Evolutionary conservation across 2,329 filamentous ascomycete genomes (phyloP), one percentile per base, ranked within the genome.

Genomic region (Periconia sp.): DNA sequence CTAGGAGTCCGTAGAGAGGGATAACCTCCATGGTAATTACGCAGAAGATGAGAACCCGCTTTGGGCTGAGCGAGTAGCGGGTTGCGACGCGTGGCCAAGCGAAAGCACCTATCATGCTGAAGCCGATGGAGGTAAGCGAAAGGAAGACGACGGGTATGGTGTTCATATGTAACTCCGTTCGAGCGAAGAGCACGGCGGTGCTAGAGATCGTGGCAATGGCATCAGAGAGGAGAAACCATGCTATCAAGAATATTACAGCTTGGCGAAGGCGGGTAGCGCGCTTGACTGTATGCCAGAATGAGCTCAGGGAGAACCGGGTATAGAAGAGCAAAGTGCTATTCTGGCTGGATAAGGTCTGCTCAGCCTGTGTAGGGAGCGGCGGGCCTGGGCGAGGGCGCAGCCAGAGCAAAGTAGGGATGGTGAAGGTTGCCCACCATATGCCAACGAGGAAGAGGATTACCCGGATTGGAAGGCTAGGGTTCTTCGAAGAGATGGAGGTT

Each of bases 161-260:
- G 52, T 85, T 81, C 90, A 97, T 96, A 56, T 89, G 82, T 11
- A 97, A 77, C 63, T 92, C 83, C 0, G 91, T 96, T 70, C 95
- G 95, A 16, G 91, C 92, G 65, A 95, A 96, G 8, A 97, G 77
- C 19, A 96, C 89, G 1, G 92, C 92, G 0, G 92, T 96, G n/a
- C 89, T 92, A 17, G 89, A 92, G 1, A 95, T 91, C 0, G 92
- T 96, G 3, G 92, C 92, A 47, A 96, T 88, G 17, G 89, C 89
- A 61, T 97, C 92, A 2, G 89, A 95, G 2, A 96, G 79, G 11
- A 96, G 78, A 63, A 97, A 96, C 92, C 92, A 97, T 5, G 88
- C 88, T 3, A 80, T 79, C 8, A 96, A 79, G 63, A 92, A 92
- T 4, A 90, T 72, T 33, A 86, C 73, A n/a, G 88, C 85, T 57